A percentile compares a stretch with the other conserved stretches of the same genome.
phyloP scores from a whole-genome alignment of 306 rosid genomes.

The Vachellia collinsii region DNA sequence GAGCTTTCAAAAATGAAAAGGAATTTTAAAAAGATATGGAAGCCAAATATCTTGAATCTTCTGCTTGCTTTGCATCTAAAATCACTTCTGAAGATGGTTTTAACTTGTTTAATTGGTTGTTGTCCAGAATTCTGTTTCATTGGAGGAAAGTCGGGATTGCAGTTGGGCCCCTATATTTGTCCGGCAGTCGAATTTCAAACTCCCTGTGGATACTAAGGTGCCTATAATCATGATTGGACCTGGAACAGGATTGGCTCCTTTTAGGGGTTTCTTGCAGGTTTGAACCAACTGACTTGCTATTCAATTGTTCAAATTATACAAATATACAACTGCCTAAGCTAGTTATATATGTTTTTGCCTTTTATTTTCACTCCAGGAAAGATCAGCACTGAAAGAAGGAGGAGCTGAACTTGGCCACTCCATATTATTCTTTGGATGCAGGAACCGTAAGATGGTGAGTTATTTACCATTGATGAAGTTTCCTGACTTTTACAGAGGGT shows the following conservation, averaged over 20 bases:
- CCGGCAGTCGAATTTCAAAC: slow-evolving; percentile 93
- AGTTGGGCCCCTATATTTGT: slow-evolving; percentile 95
- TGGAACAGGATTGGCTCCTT: slow-evolving; percentile 99
- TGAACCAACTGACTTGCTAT: slow-evolving; percentile 37
- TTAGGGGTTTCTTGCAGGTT: slow-evolving; percentile 99
- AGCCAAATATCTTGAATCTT: not conserved
- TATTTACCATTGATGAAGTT: slow-evolving; percentile 20
- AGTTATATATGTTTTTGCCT: slow-evolving; percentile 16
- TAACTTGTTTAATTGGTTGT: slow-evolving; percentile 19
- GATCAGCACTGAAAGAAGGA: slow-evolving; percentile 75
- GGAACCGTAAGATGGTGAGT: slow-evolving; percentile 86
- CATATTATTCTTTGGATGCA: slow-evolving; percentile 86
- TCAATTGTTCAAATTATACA: slow-evolving; percentile 15
- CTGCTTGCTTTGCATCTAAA: not conserved
- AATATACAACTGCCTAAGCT: slow-evolving; percentile 20
- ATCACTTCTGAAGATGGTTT: not conserved
- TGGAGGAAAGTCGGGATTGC: slow-evolving; percentile 69
- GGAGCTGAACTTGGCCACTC: slow-evolving; percentile 85
- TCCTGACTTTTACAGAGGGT: slow-evolving; percentile 3
- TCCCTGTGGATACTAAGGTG: slow-evolving; percentile 77
- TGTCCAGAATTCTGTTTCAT: slow-evolving; percentile 72
- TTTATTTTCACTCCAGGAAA: slow-evolving; percentile 67
- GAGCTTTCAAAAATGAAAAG: not conserved
- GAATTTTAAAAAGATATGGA: not conserved
- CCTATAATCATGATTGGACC: slow-evolving; percentile 98